Evolutionary conservation across 73 alveolate species (phyloP), one percentile per base, ranked within the genome.

Genomic region (Paramecium sonneborni): DNA sequence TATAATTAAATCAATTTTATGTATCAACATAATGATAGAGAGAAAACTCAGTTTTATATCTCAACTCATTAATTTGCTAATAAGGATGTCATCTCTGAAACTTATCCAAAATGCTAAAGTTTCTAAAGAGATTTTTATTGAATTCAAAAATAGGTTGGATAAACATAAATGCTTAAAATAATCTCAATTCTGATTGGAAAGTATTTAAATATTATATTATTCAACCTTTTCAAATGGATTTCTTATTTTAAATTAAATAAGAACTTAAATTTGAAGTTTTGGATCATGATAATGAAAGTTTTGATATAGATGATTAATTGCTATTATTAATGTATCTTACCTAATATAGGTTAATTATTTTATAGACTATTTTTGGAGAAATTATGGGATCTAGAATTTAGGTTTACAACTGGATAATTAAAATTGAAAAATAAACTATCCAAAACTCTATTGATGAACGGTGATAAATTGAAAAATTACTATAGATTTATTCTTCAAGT

Each of bases 211-310:
- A 5, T 20, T 18, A 28, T 72, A 30, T 34, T 72, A 74, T 35
- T 93, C 88, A 34, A 34, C 92, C 92, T 26, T 52, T 95, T 57
- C 86, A 85, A 62, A 76, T 96, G 38, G 97, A 96, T 86, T 97
- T 82, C 87, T 94, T 82, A 74, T 97, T 97, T 85, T 98, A 97
- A 91, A 92, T 86, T 34, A 95, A 96, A 79, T 96, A 97, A 93
- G 44, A 44, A 18, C 9, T 96, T 3, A 92, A 30, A 32, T 86
- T 95, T 91, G 96, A 88, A 46, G 96, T 96, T 26, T 85, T 69
- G 72, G 98, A 95, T 85, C 95, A 93, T 85, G 95, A 84, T 44
- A 95, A 85, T 5, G 92, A 82, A 37, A 41, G 28, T 4, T 11
- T 72, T 12, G 93, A 92, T 24, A 69, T 43, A 24, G 86, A 92